Evolutionary conservation across 176 grass and related monocot genomes (phyloP).

Genomic region (Luzula sylvatica): DNA sequence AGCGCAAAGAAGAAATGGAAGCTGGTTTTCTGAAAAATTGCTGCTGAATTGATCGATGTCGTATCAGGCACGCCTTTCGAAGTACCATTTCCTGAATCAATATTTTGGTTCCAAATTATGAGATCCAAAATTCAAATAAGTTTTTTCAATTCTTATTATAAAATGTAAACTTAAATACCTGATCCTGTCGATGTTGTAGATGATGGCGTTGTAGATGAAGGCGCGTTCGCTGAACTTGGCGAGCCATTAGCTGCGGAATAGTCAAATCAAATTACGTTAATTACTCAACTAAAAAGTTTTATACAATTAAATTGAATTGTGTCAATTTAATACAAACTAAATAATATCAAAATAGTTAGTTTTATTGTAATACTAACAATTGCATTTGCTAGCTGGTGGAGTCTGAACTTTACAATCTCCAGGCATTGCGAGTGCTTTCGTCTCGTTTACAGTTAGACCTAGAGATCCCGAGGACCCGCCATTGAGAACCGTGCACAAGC

Average conservation of each 20-base stretch:
- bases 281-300: neutral
- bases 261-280: neutral
- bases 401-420: constrained; percentile 50
- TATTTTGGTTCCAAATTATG: neutral
- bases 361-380: constrained; percentile 17
- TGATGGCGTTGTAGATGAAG: constrained; percentile 10
- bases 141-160: neutral
- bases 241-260: constrained; percentile 9
- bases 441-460: constrained; percentile 57
- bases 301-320: neutral
- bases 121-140: neutral
- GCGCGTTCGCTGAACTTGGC: neutral
- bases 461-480: constrained; percentile 30
- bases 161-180: constrained; percentile 2
- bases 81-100: constrained; percentile 12
- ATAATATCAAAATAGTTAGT: neutral
- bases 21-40: constrained; percentile 3
- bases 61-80: constrained; percentile 26
- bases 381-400: constrained; percentile 47
- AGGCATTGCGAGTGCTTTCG: constrained; percentile 47
- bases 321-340: neutral
- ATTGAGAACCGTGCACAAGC: constrained; percentile 57
- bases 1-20: constrained; percentile 10
- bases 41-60: neutral
- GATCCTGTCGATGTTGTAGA: constrained; percentile 5